Evolutionary conservation across 805 yeast genomes (phyloP), one percentile per base, ranked within the genome.

Genomic region (Lipomyces lipofer): DNA sequence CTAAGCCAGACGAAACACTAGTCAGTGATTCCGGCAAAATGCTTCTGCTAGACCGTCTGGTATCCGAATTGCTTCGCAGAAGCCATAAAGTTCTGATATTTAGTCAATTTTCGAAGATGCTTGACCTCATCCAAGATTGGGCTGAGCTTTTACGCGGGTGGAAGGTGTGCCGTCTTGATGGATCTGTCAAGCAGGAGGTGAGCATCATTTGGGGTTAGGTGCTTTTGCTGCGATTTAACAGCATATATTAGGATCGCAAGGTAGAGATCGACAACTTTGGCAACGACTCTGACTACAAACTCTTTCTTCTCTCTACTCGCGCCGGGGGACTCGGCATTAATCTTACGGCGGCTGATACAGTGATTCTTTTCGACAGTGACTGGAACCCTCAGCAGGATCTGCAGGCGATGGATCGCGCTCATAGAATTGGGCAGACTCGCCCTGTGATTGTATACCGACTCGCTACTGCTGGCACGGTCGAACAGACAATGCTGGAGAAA

Each of bases 331-430:
- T 92, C 29, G 99, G 99, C 4, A 81, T 92, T 40, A 92, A 92
- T 66, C 74, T 92, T 51, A 80, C 85, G 0, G 82, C 85, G 0
- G 96, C 98, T 0, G 97, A 94, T 60, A 84, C 95, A 1, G 98
- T 94, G 1, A 80, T 92, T 2, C 64, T 92, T 9, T 90, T 88
- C 66, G 99, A 92, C 66, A 86, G 89, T 52, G 99, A 92, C 67
- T 92, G 97, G 96, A 92, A 92, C 65, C 99, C 98, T 0, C 97
- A 92, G 66, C 95, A 89, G 58, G 98, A 92, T 70, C 73, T 90
- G 47, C 99, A 92, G 68, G 98, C 98, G 0, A 92, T 92, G 82
- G 98, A 91, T 64, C 77, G 99, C 51, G 95, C 87, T 10, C 98
- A 92, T 67, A 76, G 99, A 66, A 88, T 94, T 51, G 98, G 98